Conservation (phyloP, 805 yeast genomes). For the Starmerella riodocensis region DNA sequence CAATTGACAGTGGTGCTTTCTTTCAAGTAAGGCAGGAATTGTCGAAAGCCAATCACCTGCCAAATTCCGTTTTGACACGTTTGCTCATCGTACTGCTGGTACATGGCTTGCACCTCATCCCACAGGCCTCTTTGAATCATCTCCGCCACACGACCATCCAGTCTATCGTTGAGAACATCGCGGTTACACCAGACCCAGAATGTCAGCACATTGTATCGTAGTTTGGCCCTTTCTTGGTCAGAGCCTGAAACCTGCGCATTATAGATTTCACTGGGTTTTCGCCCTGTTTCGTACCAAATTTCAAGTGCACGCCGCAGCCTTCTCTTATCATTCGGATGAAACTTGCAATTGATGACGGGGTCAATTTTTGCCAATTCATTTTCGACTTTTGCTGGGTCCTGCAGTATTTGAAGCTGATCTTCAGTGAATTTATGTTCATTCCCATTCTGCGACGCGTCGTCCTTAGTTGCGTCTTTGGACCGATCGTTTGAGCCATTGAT, state of each 20-base stretch:
- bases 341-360: conserved; percentile 61
- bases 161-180: conserved; percentile 41
- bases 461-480: background rate
- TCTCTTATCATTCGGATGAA: conserved; percentile 82
- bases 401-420: conserved; percentile 8
- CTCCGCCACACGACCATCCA: conserved; percentile 68
- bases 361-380: conserved; percentile 40
- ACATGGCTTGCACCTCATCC: conserved; percentile 53
- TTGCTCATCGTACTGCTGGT: conserved; percentile 22
- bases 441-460: background rate
- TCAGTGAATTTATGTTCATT: background rate
- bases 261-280: conserved; percentile 59
- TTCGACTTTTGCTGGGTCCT: conserved; percentile 31
- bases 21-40: conserved; percentile 22
- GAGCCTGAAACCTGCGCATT: conserved; percentile 50
- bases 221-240: conserved; percentile 2
- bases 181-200: conserved; percentile 74
- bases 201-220: conserved; percentile 33
- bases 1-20: background rate
- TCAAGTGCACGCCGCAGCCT: conserved; percentile 71
- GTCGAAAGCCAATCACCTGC: conserved; percentile 88
- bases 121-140: conserved; percentile 65
- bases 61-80: conserved; percentile 51
- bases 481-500: conserved; percentile 26
- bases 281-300: conserved; percentile 54